Conservation (phyloP, 306 rosid genomes). For the Senna siamea region DNA sequence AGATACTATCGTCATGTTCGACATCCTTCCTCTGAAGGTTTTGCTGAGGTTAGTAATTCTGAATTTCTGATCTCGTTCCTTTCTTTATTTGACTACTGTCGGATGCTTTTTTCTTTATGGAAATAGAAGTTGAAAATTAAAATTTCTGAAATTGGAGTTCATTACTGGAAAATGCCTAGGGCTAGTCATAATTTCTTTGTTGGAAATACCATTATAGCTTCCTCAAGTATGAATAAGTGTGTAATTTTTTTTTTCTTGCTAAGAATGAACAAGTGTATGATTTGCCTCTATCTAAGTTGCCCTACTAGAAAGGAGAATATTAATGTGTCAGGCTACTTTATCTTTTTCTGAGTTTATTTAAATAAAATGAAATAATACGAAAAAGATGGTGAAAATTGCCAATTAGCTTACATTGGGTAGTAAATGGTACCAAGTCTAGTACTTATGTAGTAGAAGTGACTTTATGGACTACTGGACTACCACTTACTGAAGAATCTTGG, state of each 20-base stretch:
- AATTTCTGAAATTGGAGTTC: not conserved
- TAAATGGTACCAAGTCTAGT: not conserved
- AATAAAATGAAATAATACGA: not conserved
- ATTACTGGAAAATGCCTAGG: not conserved
- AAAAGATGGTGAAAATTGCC: not conserved
- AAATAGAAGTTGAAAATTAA: not conserved
- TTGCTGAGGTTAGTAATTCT: slow-evolving; percentile 67
- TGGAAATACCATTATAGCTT: not conserved
- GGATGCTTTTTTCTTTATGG: not conserved
- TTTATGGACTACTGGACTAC: not conserved
- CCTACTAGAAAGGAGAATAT: not conserved
- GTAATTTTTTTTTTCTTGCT: not conserved
- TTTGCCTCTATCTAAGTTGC: slow-evolving; percentile 6
- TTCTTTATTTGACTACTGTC: not conserved
- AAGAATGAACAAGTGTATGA: not conserved
- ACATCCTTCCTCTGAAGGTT: slow-evolving; percentile 69
- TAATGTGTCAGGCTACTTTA: not conserved
- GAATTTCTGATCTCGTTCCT: not conserved
- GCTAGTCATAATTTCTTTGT: not conserved
- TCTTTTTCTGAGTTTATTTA: not conserved
- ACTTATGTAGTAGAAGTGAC: not conserved
- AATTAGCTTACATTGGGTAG: not conserved
- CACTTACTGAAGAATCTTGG: not conserved
- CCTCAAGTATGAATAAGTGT: not conserved
- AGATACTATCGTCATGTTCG: slow-evolving; percentile 66